Evolutionary conservation across 257 asterid genomes (phyloP), one percentile per base, ranked within the genome.

Genomic region (Fraxinus excelsior): DNA sequence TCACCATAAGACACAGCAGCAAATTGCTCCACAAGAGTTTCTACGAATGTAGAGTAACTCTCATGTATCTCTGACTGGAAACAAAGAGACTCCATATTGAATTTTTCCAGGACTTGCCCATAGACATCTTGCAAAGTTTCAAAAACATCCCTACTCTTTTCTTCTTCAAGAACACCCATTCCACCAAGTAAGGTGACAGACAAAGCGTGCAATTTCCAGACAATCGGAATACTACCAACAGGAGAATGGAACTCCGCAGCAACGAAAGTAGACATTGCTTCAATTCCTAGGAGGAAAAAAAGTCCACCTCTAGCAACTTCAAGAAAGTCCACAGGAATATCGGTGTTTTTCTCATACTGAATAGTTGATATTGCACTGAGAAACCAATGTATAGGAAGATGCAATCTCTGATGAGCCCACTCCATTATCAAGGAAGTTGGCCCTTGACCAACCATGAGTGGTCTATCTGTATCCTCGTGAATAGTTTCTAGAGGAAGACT

Each of bases 1-100:
- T 91, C 97, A 53, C 99, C 98, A 74, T 96, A 96, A 62, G 99
- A 96, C 73, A 86, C 98, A 78, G 96, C 97, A 81, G 97, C 90
- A 81, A 88, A 93, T 73, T 96, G 98, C 84, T 90, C 99, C 31
- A 96, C 95, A 7, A 96, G 89, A 76, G 84, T 86, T 80, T 93
- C 99, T 16, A 91, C 53, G 75, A 93, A 96, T 62, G 94, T 89
- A 35, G 94, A 77, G 84, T 96, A 96, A 79, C 78, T 87, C 80
- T 87, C 95, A 8, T 93, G 93, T 81, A 96, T 84, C 44, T 87
- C 94, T 1, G 87, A 65, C 81, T 89, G 79, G 82, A 96, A 93
- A 72, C 79, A 76, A 73, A 95, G 86, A 11, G 68, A 74, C 68
- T 70, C 82, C 75, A 56, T 51, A 18, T 62, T 71, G 25, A 26